These are phyloP conservation scores for Lindgomyces ingoldianus DNA, from an alignment of 495 filamentous ascomycete genomes.

Conservation along the genomic window DNA sequence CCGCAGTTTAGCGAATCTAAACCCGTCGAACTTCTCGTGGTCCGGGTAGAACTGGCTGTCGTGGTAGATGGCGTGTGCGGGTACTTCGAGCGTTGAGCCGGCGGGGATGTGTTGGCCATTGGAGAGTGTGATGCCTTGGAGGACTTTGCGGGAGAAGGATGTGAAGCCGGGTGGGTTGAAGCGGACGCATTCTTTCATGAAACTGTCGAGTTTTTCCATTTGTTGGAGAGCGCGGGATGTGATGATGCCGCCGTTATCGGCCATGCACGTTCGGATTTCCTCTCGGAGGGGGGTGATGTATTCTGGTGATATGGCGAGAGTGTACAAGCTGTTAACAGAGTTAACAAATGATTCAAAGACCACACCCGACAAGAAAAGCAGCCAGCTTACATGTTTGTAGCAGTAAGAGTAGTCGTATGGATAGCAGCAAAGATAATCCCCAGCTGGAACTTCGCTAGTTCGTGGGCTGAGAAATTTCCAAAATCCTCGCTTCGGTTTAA, in stretches of 20 bases:
- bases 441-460: constrained; percentile 35
- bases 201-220: constrained; percentile 34
- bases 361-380: neutral
- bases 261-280: constrained; percentile 27
- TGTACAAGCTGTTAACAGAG: constrained; percentile 15
- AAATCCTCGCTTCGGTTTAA: constrained; percentile 25
- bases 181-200: constrained; percentile 31
- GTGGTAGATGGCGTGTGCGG: constrained; percentile 18
- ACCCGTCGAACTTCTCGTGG: constrained; percentile 28
- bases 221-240: constrained; percentile 23
- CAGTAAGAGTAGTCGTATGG: constrained; percentile 43
- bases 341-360: too few relatives aligned
- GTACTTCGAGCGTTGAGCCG: constrained; percentile 24
- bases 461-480: neutral
- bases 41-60: constrained; percentile 28
- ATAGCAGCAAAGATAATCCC: constrained; percentile 42
- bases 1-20: constrained; percentile 29
- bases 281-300: constrained; percentile 33
- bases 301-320: constrained; percentile 14
- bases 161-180: constrained; percentile 15
- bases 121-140: constrained; percentile 30
- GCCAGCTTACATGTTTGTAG: constrained; percentile 23
- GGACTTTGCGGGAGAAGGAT: constrained; percentile 33
- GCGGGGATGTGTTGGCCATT: constrained; percentile 34
- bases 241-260: constrained; percentile 26